Evolutionary conservation across 2,329 filamentous ascomycete species (phyloP).

Genomic region (Venturia asperata): DNA sequence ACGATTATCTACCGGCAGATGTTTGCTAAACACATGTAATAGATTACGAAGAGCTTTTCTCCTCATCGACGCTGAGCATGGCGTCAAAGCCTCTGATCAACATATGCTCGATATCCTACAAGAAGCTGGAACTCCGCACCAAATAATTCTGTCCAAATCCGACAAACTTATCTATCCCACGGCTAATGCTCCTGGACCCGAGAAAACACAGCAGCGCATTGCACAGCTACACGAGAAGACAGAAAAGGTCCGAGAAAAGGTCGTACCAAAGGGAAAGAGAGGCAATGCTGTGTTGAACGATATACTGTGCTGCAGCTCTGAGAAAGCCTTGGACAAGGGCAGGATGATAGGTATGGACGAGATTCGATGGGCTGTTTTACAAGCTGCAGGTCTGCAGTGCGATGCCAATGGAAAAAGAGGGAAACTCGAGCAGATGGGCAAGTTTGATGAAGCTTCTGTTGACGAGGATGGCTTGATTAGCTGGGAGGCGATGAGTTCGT

Average conservation of each 20-base stretch:
- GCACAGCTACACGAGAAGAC: slow-evolving; percentile 35
- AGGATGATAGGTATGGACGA: slow-evolving; percentile 53
- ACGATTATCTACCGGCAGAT: not conserved
- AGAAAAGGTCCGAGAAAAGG: slow-evolving; percentile 32
- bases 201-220: slow-evolving; percentile 16
- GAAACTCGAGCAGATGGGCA: slow-evolving; percentile 5
- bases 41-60: slow-evolving; percentile 56
- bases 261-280: slow-evolving; percentile 38
- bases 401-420: slow-evolving; percentile 25
- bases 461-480: slow-evolving; percentile 1
- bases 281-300: slow-evolving; percentile 35
- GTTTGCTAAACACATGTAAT: slow-evolving; percentile 15
- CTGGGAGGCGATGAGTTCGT: slow-evolving; percentile 1
- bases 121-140: slow-evolving; percentile 52
- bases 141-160: slow-evolving; percentile 60
- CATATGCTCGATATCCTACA: slow-evolving; percentile 51
- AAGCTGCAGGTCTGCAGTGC: slow-evolving; percentile 51
- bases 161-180: slow-evolving; percentile 47
- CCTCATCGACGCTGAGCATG: slow-evolving; percentile 56
- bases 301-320: slow-evolving; percentile 52
- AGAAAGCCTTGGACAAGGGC: slow-evolving; percentile 41
- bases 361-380: slow-evolving; percentile 57
- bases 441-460: slow-evolving; percentile 1
- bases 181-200: slow-evolving; percentile 22
- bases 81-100: slow-evolving; percentile 54